Evolutionary conservation across 306 rosid genomes (phyloP).

Genomic region (Vicia sativa): DNA sequence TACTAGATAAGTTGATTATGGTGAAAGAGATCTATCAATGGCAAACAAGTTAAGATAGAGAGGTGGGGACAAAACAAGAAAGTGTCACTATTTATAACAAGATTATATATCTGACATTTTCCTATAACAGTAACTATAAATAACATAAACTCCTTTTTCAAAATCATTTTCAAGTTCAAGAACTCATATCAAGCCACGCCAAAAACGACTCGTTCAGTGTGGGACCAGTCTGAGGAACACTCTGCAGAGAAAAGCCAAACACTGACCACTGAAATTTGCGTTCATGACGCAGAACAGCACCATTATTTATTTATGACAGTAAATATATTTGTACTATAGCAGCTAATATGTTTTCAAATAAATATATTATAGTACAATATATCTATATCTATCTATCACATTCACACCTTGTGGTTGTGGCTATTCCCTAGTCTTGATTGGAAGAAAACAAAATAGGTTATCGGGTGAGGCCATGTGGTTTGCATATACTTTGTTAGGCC

Average conservation of each 20-base stretch:
- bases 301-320: slow-evolving; percentile 2
- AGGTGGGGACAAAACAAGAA: slow-evolving; percentile 8
- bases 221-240: slow-evolving; percentile 25
- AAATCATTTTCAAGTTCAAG: slow-evolving; percentile 26
- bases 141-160: slow-evolving; percentile 5
- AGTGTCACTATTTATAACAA: slow-evolving; percentile 35
- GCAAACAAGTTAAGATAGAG: background rate
- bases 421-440: slow-evolving; percentile 28
- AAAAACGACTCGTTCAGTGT: slow-evolving; percentile 20
- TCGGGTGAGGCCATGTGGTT: background rate
- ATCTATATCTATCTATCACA: background rate
- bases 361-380: background rate
- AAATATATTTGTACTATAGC: background rate
- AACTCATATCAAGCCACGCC: background rate
- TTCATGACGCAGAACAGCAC: slow-evolving; percentile 20
- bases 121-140: background rate
- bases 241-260: slow-evolving; percentile 34
- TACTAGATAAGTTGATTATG: background rate
- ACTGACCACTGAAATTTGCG: slow-evolving; percentile 37
- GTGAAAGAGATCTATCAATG: slow-evolving; percentile 33
- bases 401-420: slow-evolving; percentile 16
- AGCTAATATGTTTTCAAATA: background rate
- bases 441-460: slow-evolving; percentile 15
- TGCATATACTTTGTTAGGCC: slow-evolving; percentile 40
- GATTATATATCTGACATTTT: slow-evolving; percentile 30